Conservation (phyloP, 768 basidiomycete genomes). For the Suillus subluteus region DNA sequence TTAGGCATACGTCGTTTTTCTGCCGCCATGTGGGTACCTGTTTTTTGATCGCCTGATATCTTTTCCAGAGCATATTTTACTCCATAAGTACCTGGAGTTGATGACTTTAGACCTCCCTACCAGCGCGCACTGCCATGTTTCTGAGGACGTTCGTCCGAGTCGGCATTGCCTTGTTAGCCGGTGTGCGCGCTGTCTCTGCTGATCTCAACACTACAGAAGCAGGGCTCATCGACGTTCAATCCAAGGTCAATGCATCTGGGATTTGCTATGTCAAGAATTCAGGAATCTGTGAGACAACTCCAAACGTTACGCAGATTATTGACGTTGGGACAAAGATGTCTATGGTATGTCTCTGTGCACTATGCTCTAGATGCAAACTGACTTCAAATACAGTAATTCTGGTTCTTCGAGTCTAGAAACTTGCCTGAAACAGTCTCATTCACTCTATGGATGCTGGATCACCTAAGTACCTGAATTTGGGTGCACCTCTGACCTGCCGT, state of each 20-base stretch:
- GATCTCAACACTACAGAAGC: background rate
- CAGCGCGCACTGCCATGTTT: slow-evolving; percentile 17
- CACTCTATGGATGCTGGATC: slow-evolving; percentile 53
- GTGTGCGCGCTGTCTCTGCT: slow-evolving; percentile 2
- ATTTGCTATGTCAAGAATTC: slow-evolving; percentile 60
- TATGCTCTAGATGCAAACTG: background rate
- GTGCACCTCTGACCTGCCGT: background rate
- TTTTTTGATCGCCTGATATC: background rate
- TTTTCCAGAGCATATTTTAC: background rate
- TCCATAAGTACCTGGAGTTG: background rate
- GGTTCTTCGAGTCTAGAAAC: slow-evolving; percentile 71
- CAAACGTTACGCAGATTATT: slow-evolving; percentile 57
- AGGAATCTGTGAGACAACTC: slow-evolving; percentile 68
- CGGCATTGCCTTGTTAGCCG: slow-evolving; percentile 7
- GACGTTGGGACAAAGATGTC: slow-evolving; percentile 61
- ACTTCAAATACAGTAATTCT: slow-evolving; percentile 60
- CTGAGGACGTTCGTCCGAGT: slow-evolving; percentile 6
- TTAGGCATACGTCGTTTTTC: background rate
- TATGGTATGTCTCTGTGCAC: slow-evolving; percentile 43
- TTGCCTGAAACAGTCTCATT: slow-evolving; percentile 65
- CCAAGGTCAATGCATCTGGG: slow-evolving; percentile 24
- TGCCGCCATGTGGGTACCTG: background rate
- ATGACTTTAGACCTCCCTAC: background rate
- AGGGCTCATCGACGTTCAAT: slow-evolving; percentile 16
- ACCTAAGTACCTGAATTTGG: background rate